Evolutionary conservation across 495 filamentous ascomycete species (phyloP), one percentile per base, ranked within the genome.

Genomic region (Penicillium flavigenum): DNA sequence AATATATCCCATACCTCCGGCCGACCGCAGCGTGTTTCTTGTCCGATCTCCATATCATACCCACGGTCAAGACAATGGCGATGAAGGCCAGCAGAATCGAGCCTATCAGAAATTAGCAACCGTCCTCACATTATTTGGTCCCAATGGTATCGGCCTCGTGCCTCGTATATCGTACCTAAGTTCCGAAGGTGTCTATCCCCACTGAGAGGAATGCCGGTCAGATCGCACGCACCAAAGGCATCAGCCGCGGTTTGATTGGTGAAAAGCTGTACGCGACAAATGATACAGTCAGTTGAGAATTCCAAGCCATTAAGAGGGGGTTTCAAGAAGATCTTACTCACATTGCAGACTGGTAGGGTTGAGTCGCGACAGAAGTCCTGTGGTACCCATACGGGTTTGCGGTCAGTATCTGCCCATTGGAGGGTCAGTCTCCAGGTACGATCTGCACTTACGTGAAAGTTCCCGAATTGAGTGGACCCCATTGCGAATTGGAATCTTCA

Each of bases 301-400:
- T 47, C 22, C 9, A 16, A 29, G 20, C 6, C 45, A 27, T 39
- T 2, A 24, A 24, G 7, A 14, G 38, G 31, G 27, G 17, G 14
- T 34, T 39, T 17, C 29, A 14, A 47, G 54, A 34, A 7, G 26
- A 59, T 60, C 24, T 41, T 54, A 86, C 93, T 60, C 83, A 98
- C 93, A 83, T 96, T 96, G 84, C 92, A 97, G 62, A 96, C 84
- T 60, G 94, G 94, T 67, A 99, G 80, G 60, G 93, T 97, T 60
- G 92, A 92, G 78, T 96, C 91, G 65, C 89, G 88, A 85, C 94
- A 99, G 72, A 99, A 96, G 76, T 94, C 78, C 89, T 96, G 64
- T 71, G 59, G 63, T 49, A 65, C 49, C 46, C 49, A 34, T 27
- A 22, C 19, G 55, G 34, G 38, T 16, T 22, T 61, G 60, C 52